Conservation (phyloP, 2,329 filamentous ascomycete species). For the Orbilia oligospora region DNA sequence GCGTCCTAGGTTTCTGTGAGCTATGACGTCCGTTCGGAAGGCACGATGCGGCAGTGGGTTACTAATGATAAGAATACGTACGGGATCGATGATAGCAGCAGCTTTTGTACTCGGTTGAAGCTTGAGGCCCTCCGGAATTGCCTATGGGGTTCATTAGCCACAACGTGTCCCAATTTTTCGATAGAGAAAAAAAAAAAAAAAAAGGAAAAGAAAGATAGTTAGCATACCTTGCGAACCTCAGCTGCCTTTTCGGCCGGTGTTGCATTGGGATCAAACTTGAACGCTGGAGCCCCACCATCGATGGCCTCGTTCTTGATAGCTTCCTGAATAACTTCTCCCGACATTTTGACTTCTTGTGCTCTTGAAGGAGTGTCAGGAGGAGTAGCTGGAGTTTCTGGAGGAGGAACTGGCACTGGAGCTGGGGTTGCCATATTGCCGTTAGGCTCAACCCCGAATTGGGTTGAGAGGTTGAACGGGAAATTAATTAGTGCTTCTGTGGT, state of each 20-base stretch:
- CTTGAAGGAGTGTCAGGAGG: constrained; percentile 58
- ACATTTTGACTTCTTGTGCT: constrained; percentile 52
- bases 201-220: not conserved
- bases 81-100: constrained; percentile 43
- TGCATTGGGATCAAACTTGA: constrained; percentile 89
- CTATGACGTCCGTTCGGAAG: constrained; percentile 23
- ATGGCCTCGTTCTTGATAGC: constrained; percentile 82
- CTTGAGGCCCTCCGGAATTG: constrained; percentile 47
- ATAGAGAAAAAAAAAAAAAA: no score
- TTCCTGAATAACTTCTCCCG: constrained; percentile 69
- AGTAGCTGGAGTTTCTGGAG: constrained; percentile 52
- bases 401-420: constrained; percentile 28
- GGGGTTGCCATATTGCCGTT: constrained; percentile 53
- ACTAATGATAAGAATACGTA: constrained; percentile 26
- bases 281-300: constrained; percentile 83
- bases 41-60: constrained; percentile 25
- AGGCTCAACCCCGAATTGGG: constrained; percentile 45
- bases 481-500: constrained; percentile 18
- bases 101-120: constrained; percentile 58
- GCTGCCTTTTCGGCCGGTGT: constrained; percentile 85
- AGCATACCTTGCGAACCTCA: constrained; percentile 73
- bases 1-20: constrained; percentile 33
- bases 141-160: constrained; percentile 67
- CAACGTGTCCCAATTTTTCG: constrained; percentile 68
- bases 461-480: constrained; percentile 42